Conservation (phyloP, 2,329 filamentous ascomycete genomes). For the Onygena corvina region DNA sequence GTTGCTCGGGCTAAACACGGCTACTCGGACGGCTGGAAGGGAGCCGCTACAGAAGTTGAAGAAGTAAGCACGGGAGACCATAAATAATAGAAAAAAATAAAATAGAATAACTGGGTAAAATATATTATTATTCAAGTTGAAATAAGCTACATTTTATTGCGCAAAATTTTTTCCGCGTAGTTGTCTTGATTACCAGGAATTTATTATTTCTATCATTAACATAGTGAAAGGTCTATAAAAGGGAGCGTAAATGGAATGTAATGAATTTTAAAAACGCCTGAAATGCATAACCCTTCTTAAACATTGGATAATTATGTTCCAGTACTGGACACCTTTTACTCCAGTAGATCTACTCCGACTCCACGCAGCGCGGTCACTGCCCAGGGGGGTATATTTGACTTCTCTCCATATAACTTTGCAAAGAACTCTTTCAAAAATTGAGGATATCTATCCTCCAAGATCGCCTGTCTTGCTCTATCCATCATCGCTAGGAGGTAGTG, state of each 20-base stretch:
- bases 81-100: too few relatives aligned
- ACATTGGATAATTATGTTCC: background rate
- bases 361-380: constrained; percentile 63
- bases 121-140: background rate
- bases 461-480: constrained; percentile 59
- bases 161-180: too few relatives aligned
- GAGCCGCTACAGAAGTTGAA: too few relatives aligned
- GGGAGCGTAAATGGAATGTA: too few relatives aligned
- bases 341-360: constrained; percentile 67
- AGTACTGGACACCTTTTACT: background rate
- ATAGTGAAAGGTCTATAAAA: too few relatives aligned
- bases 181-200: too few relatives aligned
- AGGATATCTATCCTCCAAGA: constrained; percentile 70
- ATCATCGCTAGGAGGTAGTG: constrained; percentile 84
- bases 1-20: too few relatives aligned
- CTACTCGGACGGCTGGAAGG: too few relatives aligned
- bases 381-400: constrained; percentile 64
- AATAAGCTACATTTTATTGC: background rate
- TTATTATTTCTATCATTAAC: too few relatives aligned
- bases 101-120: too few relatives aligned
- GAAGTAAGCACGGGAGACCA: too few relatives aligned
- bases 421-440: constrained; percentile 71
- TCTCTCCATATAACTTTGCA: constrained; percentile 54
- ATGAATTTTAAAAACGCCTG: background rate
- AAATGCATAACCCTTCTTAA: background rate